These are phyloP conservation scores for Chlorencoelia australis DNA, from an alignment of 2,329 filamentous ascomycete species.

Conservation along the genomic window DNA sequence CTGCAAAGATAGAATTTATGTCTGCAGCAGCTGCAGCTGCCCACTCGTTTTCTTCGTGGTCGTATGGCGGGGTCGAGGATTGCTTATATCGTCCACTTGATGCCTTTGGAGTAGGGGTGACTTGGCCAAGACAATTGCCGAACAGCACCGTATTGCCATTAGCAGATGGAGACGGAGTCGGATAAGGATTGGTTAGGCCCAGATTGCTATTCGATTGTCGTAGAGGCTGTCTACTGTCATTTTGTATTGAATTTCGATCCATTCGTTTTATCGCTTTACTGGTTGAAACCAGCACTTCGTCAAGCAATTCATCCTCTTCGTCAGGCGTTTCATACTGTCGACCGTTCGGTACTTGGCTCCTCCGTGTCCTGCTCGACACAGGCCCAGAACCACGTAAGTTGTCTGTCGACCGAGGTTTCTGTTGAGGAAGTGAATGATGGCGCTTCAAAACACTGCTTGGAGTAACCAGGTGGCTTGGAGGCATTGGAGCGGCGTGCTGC, in stretches of 20 bases:
- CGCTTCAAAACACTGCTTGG: constrained; percentile 48
- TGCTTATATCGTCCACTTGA: constrained; percentile 44
- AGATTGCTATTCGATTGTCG: constrained; percentile 57
- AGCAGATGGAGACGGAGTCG: constrained; percentile 66
- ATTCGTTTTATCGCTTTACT: constrained; percentile 65
- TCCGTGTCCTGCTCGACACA: constrained; percentile 69
- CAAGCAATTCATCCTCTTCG: constrained; percentile 90
- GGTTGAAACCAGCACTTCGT: constrained; percentile 75
- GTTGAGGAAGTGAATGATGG: constrained; percentile 54
- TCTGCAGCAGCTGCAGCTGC: constrained; percentile 68
- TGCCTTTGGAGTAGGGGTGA: constrained; percentile 35
- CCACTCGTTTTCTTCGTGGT: constrained; percentile 91
- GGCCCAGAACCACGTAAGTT: constrained; percentile 49
- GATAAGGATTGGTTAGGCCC: constrained; percentile 51
- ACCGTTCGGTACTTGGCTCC: constrained; percentile 63
- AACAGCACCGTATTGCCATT: constrained; percentile 71
- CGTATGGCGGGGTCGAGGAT: constrained; percentile 93
- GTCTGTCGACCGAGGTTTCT: constrained; percentile 45
- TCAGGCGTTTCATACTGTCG: constrained; percentile 89
- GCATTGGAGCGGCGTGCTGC: constrained; percentile 32
- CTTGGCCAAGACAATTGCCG: constrained; percentile 42
- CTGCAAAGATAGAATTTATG: constrained; percentile 75
- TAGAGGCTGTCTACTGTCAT: constrained; percentile 38
- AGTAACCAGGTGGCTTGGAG: constrained; percentile 41
- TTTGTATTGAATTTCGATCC: constrained; percentile 33